These are phyloP conservation scores for Oryza punctata DNA, from an alignment of 176 grass and related monocot species.

Conservation along the genomic window DNA sequence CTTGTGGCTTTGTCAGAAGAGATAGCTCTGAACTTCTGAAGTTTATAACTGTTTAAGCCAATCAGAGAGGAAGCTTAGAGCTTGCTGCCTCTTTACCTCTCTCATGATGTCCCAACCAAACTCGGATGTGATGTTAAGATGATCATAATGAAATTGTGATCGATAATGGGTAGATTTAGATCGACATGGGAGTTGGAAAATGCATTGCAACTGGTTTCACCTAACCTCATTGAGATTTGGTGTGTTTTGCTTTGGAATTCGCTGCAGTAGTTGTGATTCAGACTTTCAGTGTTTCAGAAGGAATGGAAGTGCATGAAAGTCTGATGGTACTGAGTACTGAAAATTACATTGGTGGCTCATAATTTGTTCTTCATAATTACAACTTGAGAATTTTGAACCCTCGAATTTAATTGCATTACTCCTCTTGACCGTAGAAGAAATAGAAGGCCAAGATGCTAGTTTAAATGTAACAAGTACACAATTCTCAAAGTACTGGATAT, in stretches of 20 bases:
- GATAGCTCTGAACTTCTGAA: neutral
- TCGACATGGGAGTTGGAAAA: neutral
- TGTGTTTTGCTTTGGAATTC: neutral
- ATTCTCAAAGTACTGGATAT: neutral
- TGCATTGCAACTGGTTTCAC: neutral
- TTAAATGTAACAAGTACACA: neutral
- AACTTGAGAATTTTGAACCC: neutral
- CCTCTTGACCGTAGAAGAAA: neutral
- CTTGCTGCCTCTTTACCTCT: neutral
- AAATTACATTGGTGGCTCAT: slow-evolving; percentile 2
- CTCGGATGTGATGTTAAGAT: neutral
- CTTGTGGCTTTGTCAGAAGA: neutral
- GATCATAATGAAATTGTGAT: neutral
- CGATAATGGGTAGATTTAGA: neutral
- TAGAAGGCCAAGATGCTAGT: neutral
- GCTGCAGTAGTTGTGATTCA: neutral
- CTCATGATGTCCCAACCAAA: neutral
- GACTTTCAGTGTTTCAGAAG: neutral
- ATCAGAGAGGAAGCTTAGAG: slow-evolving; percentile 4
- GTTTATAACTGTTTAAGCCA: neutral
- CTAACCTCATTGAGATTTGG: neutral
- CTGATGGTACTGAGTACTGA: neutral
- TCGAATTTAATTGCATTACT: neutral
- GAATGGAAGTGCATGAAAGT: neutral
- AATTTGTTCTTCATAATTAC: slow-evolving; percentile 5